A percentile compares a stretch with the other conserved stretches of the same genome.
Conservation (phyloP, 2,329 filamentous ascomycete genomes). For the Fusarium circinatum region DNA sequence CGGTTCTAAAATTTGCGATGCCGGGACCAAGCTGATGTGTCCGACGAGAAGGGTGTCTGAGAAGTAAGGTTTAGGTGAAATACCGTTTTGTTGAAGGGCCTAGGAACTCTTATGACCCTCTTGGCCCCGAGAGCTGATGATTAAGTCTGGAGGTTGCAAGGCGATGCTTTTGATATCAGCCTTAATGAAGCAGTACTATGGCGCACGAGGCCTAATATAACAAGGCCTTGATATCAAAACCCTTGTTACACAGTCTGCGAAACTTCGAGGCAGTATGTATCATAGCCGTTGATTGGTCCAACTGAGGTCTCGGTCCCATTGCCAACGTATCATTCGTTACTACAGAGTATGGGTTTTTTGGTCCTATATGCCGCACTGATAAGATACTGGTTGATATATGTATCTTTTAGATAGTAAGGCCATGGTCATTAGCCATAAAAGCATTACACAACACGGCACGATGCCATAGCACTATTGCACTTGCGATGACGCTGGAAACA, state of each 20-base stretch:
- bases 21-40: not conserved
- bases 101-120: fast-evolving
- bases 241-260: no score
- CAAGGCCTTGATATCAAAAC: not conserved
- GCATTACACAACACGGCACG: not conserved
- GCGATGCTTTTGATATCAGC: not conserved
- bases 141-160: not conserved
- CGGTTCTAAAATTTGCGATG: not conserved
- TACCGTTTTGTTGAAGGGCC: fast-evolving
- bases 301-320: not conserved
- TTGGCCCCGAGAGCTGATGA: not conserved
- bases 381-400: not conserved
- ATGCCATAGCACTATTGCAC: not conserved
- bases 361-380: not conserved
- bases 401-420: not conserved
- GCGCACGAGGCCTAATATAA: no score
- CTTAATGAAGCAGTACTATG: no score
- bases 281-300: not conserved
- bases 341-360: not conserved
- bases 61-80: no score
- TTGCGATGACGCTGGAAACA: not conserved
- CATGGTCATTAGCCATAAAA: fast-evolving
- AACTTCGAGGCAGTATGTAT: no score
- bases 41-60: not conserved
- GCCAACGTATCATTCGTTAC: not conserved